phyloP scores from a whole-genome alignment of 306 rosid species.

The Dryas alaskensis region DNA sequence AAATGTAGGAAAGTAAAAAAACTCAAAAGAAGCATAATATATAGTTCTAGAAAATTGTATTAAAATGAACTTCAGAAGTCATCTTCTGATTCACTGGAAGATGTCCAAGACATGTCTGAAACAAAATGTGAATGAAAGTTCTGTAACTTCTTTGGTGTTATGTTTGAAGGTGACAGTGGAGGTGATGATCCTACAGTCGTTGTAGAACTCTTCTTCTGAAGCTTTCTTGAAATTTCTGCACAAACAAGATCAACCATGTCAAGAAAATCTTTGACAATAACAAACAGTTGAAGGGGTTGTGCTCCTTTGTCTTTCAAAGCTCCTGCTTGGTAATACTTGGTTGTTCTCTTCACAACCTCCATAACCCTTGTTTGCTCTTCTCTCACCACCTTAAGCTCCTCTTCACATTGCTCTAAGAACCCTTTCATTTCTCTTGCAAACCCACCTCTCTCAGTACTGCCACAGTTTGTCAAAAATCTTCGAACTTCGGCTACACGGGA shows the following conservation, averaged over 20 bases:
- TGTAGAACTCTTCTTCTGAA: slow-evolving; percentile 39
- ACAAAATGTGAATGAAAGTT: slow-evolving; percentile 46
- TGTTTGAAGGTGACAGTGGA: slow-evolving; percentile 53
- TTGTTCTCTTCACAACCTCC: slow-evolving; percentile 67
- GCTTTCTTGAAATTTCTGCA: slow-evolving; percentile 38
- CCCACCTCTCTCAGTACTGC: slow-evolving; percentile 41
- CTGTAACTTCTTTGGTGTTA: slow-evolving; percentile 30
- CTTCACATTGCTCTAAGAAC: slow-evolving; percentile 64
- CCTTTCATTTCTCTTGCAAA: slow-evolving; percentile 55
- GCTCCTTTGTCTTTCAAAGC: slow-evolving; percentile 39
- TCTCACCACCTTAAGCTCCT: slow-evolving; percentile 56
- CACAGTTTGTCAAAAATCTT: slow-evolving; percentile 38
- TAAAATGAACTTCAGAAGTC: slow-evolving; percentile 39
- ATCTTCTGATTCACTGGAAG: slow-evolving; percentile 54
- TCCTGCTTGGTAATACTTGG: slow-evolving; percentile 62
- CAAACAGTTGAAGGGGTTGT: slow-evolving; percentile 57
- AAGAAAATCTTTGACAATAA: slow-evolving; percentile 60
- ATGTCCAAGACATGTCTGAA: slow-evolving; percentile 37
- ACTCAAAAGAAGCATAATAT: neutral
- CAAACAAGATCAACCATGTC: slow-evolving; percentile 62
- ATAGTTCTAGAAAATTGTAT: neutral
- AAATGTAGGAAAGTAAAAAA: neutral
- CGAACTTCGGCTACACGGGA: slow-evolving; percentile 42
- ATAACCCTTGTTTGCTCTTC: slow-evolving; percentile 55
- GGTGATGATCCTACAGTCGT: slow-evolving; percentile 32